These are phyloP conservation scores for Termitomyces sp. DNA, from an alignment of 768 basidiomycete species.

Conservation along the genomic window DNA sequence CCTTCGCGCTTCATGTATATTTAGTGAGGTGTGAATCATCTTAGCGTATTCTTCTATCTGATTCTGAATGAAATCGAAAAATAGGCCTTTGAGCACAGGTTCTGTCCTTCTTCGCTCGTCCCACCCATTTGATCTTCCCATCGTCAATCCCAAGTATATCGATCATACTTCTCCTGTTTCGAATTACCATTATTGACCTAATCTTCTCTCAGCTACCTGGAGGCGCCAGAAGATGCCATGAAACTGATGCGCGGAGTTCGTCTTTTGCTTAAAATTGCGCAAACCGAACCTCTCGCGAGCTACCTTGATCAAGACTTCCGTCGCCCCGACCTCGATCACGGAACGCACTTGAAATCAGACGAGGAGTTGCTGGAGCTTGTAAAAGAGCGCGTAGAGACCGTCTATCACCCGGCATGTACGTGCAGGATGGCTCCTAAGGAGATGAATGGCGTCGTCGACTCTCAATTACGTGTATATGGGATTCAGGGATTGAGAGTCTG, in stretches of 20 bases:
- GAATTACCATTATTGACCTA: background rate
- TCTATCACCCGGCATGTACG: slow-evolving; percentile 40
- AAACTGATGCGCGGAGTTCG: slow-evolving; percentile 32
- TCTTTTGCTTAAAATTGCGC: slow-evolving; percentile 27
- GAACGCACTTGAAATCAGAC: slow-evolving; percentile 27
- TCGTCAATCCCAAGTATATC: slow-evolving; percentile 32
- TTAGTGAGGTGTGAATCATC: slow-evolving; percentile 24
- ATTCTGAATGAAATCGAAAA: background rate
- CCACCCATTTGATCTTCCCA: slow-evolving; percentile 29
- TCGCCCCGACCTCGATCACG: slow-evolving; percentile 29
- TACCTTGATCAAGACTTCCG: slow-evolving; percentile 25
- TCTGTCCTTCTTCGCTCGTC: slow-evolving; percentile 28
- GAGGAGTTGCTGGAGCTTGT: slow-evolving; percentile 33
- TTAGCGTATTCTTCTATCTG: background rate
- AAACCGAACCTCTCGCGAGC: slow-evolving; percentile 27
- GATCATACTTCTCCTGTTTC: background rate
- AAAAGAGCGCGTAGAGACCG: slow-evolving; percentile 34
- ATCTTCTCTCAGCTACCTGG: slow-evolving; percentile 26
- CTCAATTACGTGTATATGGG: slow-evolving; percentile 37
- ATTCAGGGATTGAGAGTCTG: slow-evolving; percentile 35
- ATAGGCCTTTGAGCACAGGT: slow-evolving; percentile 34
- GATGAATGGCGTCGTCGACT: slow-evolving; percentile 39
- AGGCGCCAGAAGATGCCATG: slow-evolving; percentile 29
- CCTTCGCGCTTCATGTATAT: slow-evolving; percentile 30
- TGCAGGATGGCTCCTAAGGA: slow-evolving; percentile 38